Evolutionary conservation across 306 rosid species (phyloP).

Genomic region (Malus sieversii): DNA sequence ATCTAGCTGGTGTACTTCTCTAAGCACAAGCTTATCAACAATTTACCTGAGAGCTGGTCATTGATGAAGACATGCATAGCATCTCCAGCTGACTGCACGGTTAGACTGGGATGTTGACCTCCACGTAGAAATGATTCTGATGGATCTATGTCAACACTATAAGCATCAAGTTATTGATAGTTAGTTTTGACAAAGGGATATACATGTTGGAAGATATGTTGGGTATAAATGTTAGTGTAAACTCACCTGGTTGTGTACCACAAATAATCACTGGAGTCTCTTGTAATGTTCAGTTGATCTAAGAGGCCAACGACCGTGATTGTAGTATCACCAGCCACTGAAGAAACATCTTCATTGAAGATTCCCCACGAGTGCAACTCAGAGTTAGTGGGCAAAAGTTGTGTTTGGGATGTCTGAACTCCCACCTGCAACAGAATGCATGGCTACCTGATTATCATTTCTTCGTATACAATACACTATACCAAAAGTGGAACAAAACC

Average conservation of each 20-base stretch:
- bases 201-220: background rate
- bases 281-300: slow-evolving; percentile 67
- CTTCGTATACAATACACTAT: background rate
- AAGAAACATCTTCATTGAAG: slow-evolving; percentile 51
- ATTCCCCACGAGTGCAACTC: slow-evolving; percentile 44
- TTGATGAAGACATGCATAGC: slow-evolving; percentile 68
- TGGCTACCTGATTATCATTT: slow-evolving; percentile 4
- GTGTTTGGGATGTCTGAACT: slow-evolving; percentile 29
- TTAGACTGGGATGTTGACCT: slow-evolving; percentile 54
- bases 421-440: slow-evolving; percentile 38
- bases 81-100: slow-evolving; percentile 67
- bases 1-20: background rate
- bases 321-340: slow-evolving; percentile 29
- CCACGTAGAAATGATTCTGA: slow-evolving; percentile 53
- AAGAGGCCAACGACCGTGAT: slow-evolving; percentile 45
- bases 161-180: slow-evolving; percentile 4
- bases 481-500: background rate
- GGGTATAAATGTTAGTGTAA: background rate
- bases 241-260: slow-evolving; percentile 88
- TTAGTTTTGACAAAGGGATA: background rate
- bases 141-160: slow-evolving; percentile 55
- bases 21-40: background rate
- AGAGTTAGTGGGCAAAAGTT: slow-evolving; percentile 33
- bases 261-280: slow-evolving; percentile 65
- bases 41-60: slow-evolving; percentile 57